Percentiles rank a stretch among this genome's conserved stretches.
phyloP scores from a whole-genome alignment of 345 rosid species.

The Excoecaria cochinchinensis region DNA sequence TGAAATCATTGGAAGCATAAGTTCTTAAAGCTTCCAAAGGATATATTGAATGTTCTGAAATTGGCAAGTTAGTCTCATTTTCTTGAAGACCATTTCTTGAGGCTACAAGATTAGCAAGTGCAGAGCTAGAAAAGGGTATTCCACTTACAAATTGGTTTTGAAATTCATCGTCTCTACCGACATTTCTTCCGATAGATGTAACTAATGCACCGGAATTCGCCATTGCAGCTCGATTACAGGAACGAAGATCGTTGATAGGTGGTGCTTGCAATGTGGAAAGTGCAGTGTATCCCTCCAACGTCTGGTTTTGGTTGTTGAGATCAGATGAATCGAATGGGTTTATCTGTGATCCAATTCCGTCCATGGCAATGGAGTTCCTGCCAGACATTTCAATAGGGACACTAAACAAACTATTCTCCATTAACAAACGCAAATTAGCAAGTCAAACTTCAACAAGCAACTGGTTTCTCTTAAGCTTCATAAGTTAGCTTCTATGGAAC shows the following conservation, averaged over 20 bases:
- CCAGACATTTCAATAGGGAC: conserved; percentile 35
- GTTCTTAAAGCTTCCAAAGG: conserved; percentile 37
- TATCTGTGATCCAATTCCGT: conserved; percentile 28
- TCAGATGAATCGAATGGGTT: conserved; percentile 27
- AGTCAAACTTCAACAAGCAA: conserved; percentile 11
- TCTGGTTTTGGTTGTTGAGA: conserved; percentile 31
- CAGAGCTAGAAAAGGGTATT: conserved; percentile 32
- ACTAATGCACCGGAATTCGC: conserved; percentile 24
- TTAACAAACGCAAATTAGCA: conserved; percentile 2
- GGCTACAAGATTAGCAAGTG: conserved; percentile 33
- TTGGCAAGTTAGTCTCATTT: conserved; percentile 25
- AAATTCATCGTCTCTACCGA: conserved; percentile 27
- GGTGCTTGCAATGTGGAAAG: conserved; percentile 40
- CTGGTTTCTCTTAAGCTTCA: conserved; percentile 11
- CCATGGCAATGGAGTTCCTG: conserved; percentile 35
- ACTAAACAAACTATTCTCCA: conserved; percentile 50
- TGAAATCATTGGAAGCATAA: conserved; percentile 26
- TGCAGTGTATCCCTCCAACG: conserved; percentile 26
- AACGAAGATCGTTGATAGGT: conserved; percentile 20
- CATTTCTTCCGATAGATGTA: conserved; percentile 30
- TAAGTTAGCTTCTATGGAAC: not conserved
- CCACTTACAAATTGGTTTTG: conserved; percentile 41
- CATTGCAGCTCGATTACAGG: conserved; percentile 19
- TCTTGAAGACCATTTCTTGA: conserved; percentile 43
- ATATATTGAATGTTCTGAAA: conserved; percentile 28